Percentiles rank a stretch among this genome's conserved stretches.
phyloP scores from a whole-genome alignment of 768 basidiomycete species.

The Piloderma croceum region DNA sequence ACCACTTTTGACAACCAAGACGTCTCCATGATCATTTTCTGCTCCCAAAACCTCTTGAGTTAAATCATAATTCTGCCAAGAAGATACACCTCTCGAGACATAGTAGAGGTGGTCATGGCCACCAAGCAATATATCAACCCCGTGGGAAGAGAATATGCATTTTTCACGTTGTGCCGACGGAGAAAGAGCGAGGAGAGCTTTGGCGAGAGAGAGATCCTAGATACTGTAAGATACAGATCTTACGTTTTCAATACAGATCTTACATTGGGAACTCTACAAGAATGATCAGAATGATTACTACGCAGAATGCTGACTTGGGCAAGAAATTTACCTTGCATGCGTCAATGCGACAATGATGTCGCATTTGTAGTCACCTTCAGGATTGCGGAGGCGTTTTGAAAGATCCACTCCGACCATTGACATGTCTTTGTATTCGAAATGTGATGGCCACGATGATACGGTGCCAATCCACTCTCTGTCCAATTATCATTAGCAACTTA shows the following conservation, averaged over 20 bases:
- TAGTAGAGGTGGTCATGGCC: slow-evolving; percentile 89
- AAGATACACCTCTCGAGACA: slow-evolving; percentile 55
- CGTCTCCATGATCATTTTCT: slow-evolving; percentile 65
- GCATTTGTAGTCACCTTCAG: slow-evolving; percentile 59
- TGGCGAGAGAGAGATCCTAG: slow-evolving; percentile 70
- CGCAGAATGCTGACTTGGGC: neutral
- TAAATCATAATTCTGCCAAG: slow-evolving; percentile 64
- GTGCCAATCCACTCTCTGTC: slow-evolving; percentile 85
- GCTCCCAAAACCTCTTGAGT: slow-evolving; percentile 51
- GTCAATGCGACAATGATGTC: slow-evolving; percentile 85
- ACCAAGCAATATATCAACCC: slow-evolving; percentile 78
- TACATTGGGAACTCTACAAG: slow-evolving; percentile 45
- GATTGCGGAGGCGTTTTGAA: slow-evolving; percentile 68
- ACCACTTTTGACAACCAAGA: slow-evolving; percentile 79
- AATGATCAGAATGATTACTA: slow-evolving; percentile 1
- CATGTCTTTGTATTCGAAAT: slow-evolving; percentile 77
- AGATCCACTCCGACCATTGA: slow-evolving; percentile 62
- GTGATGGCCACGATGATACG: slow-evolving; percentile 78
- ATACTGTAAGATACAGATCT: neutral
- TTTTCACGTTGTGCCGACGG: slow-evolving; percentile 42
- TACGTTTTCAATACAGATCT: slow-evolving; percentile 5
- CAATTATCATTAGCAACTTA: neutral
- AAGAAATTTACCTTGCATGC: slow-evolving; percentile 57
- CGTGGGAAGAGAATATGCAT: slow-evolving; percentile 52
- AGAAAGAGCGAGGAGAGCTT: slow-evolving; percentile 55